Percentiles rank a stretch among this genome's conserved stretches.
Evolutionary conservation across 2,329 filamentous ascomycete species (phyloP).

Genomic region (Phaeosphaeriaceae sp.): DNA sequence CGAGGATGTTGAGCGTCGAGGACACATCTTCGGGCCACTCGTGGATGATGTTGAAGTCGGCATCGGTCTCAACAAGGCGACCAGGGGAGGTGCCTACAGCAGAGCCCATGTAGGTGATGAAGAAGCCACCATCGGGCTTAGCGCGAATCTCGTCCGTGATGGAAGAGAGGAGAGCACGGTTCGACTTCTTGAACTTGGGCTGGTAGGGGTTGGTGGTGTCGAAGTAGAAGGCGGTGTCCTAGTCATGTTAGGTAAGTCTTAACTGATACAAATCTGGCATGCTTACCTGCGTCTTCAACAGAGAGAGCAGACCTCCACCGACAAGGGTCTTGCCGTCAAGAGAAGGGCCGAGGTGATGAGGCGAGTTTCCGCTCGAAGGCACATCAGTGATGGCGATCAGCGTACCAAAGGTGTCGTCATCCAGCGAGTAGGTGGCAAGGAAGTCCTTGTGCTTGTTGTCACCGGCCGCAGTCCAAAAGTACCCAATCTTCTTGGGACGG

Average conservation of each 20-base stretch:
- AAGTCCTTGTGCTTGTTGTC: slow-evolving; percentile 68
- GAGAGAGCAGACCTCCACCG: slow-evolving; percentile 64
- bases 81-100: slow-evolving; percentile 66
- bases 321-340: slow-evolving; percentile 64
- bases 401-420: slow-evolving; percentile 69
- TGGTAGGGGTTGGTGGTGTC: slow-evolving; percentile 65
- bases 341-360: slow-evolving; percentile 64
- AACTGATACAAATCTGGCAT: neutral
- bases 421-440: slow-evolving; percentile 64
- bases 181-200: slow-evolving; percentile 66
- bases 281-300: slow-evolving; percentile 62
- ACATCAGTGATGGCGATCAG: slow-evolving; percentile 66
- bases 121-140: slow-evolving; percentile 68
- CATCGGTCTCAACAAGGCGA: slow-evolving; percentile 67
- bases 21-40: slow-evolving; percentile 67
- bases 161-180: slow-evolving; percentile 64
- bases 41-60: slow-evolving; percentile 66
- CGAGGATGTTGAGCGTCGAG: slow-evolving; percentile 63
- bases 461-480: slow-evolving; percentile 68
- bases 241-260: slow-evolving; percentile 2
- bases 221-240: slow-evolving; percentile 70
- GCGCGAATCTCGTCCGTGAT: slow-evolving; percentile 69
- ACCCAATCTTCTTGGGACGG: slow-evolving; percentile 70
- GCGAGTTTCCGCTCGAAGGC: slow-evolving; percentile 65
- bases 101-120: slow-evolving; percentile 68